These are phyloP conservation scores for Globisporangium paroecandrum DNA, from an alignment of 352 stramenopile species.

Conservation along the genomic window DNA sequence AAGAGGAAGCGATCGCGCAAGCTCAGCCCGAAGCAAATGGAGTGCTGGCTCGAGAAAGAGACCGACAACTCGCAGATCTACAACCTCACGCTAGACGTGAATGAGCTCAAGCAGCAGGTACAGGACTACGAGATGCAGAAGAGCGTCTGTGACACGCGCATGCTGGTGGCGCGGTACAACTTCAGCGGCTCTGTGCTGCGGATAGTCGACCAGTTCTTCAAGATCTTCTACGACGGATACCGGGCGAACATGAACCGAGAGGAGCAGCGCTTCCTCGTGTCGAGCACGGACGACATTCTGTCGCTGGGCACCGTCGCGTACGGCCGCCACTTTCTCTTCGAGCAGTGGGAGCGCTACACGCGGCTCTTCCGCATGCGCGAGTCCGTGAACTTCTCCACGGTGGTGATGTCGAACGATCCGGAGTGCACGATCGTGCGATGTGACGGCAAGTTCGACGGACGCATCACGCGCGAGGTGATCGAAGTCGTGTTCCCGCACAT, in stretches of 20 bases:
- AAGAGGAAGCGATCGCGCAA: constrained; percentile 6
- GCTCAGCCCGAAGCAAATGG: constrained; percentile 8
- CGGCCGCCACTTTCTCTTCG: constrained; percentile 7
- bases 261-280: neutral
- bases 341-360: constrained; percentile 16
- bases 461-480: constrained; percentile 9
- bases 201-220: constrained; percentile 3
- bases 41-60: constrained; percentile 15
- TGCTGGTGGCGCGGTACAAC: constrained; percentile 5
- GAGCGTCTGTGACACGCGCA: neutral
- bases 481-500: constrained; percentile 20
- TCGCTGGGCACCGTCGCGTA: neutral
- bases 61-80: constrained; percentile 14
- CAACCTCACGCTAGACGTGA: constrained; percentile 16
- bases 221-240: constrained; percentile 5
- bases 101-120: constrained; percentile 14
- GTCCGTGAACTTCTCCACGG: constrained; percentile 6
- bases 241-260: neutral
- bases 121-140: neutral
- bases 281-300: neutral
- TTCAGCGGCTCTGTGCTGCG: constrained; percentile 2
- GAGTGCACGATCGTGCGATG: constrained; percentile 12
- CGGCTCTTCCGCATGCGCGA: constrained; percentile 9
- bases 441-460: constrained; percentile 8
- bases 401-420: neutral